A percentile compares a stretch with the other conserved stretches of the same genome.
phyloP scores from a whole-genome alignment of 805 yeast species.

The Monosporozyma solicola region DNA sequence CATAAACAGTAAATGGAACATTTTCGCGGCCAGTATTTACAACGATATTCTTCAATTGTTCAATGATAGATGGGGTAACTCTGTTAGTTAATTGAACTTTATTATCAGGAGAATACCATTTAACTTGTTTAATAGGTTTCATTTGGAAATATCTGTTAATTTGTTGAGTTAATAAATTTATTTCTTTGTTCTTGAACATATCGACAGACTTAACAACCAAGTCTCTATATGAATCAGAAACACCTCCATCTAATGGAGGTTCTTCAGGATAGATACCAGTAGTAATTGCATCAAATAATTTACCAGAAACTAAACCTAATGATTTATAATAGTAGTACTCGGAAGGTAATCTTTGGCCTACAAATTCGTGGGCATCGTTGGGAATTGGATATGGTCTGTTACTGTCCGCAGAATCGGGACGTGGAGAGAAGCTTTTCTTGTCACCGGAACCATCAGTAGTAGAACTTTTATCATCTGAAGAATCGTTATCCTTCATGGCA shows the following conservation, averaged over 20 bases:
- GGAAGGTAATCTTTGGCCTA: conserved; percentile 79
- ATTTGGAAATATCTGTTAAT: conserved; percentile 81
- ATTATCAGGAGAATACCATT: conserved; percentile 43
- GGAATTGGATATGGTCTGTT: conserved; percentile 37
- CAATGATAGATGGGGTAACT: conserved; percentile 44
- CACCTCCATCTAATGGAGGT: conserved; percentile 58
- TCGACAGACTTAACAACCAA: conserved; percentile 42
- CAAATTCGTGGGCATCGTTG: conserved; percentile 67
- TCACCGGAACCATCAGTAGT: neutral
- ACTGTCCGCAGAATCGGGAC: neutral
- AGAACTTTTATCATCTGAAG: neutral
- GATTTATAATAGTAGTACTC: conserved; percentile 78
- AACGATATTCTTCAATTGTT: conserved; percentile 31
- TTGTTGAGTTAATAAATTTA: conserved; percentile 60
- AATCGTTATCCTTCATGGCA: conserved; percentile 3
- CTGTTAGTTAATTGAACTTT: conserved; percentile 42
- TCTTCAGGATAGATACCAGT: conserved; percentile 55
- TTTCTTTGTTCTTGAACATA: conserved; percentile 46
- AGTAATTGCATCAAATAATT: conserved; percentile 56
- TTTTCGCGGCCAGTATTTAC: conserved; percentile 22
- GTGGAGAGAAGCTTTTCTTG: neutral
- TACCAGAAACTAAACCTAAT: conserved; percentile 53
- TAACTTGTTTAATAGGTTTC: conserved; percentile 46
- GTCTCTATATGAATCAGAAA: conserved; percentile 47
- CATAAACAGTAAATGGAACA: conserved; percentile 21